phyloP scores from a whole-genome alignment of 352 stramenopile genomes.

The Phytopythium montanum region DNA sequence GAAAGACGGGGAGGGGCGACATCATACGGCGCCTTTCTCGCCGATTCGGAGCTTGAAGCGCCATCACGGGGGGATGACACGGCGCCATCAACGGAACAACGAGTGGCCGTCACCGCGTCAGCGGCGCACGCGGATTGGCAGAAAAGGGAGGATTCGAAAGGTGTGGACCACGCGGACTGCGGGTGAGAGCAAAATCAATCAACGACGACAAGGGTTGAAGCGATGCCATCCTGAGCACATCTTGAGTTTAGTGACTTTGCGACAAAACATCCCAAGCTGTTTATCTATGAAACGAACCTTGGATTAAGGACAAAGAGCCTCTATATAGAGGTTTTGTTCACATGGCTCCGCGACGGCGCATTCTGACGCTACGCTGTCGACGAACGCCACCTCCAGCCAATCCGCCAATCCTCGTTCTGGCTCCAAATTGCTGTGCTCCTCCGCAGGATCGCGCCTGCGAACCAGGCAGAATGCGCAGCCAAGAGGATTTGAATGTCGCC shows the following conservation, averaged over 20 bases:
- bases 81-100: constrained; percentile 5
- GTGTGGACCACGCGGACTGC: background rate
- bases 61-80: constrained; percentile 13
- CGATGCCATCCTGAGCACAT: no score
- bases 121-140: background rate
- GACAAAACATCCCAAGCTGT: background rate
- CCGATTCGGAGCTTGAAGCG: constrained; percentile 14
- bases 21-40: background rate
- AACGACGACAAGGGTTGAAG: constrained; percentile 6
- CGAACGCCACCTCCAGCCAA: constrained; percentile 5
- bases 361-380: constrained; percentile 5
- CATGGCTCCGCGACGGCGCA: background rate
- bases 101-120: background rate
- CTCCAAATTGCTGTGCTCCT: background rate
- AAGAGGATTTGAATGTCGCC: no score
- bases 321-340: background rate
- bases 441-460: no score
- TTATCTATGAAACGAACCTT: no score
- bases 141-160: background rate
- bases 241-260: background rate
- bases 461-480: no score
- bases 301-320: background rate
- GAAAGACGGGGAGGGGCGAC: constrained; percentile 4
- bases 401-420: background rate
- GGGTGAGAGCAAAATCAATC: background rate